Evolutionary conservation across 2,329 filamentous ascomycete genomes (phyloP), one percentile per base, ranked within the genome.

Genomic region (Fusarium longipes): DNA sequence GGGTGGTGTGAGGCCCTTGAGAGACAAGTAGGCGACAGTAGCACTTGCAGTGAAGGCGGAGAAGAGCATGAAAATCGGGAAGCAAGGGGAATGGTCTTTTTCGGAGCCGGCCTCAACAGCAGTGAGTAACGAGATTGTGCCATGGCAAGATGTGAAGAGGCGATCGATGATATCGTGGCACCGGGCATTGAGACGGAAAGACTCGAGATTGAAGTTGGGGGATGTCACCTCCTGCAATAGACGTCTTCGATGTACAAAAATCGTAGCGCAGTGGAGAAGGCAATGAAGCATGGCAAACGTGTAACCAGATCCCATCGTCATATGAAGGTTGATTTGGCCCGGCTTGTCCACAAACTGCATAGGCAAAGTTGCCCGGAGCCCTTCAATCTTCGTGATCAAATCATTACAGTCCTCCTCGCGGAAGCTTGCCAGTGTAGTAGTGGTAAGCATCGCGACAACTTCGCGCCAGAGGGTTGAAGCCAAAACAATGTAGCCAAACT

Each of bases 41-140:
- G 86, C 86, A 63, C 86, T 86, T 3, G 86, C 85, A 0, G 86
- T 88, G 64, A 89, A 89, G 49, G 86, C 84, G 0, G 86, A 85
- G 74, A 89, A 89, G 14, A 88, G 79, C 86, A 89, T 88, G 63
- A 87, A 87, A 54, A 89, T 86, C 35, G 86, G 86, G 76, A 88
- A 87, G 75, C 84, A 87, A n/a, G 85, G 79, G n/a, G 84, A 80
- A 24, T 81, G 79, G 53, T 88, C 85, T 77, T 88, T 88, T 51
- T 88, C 86, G 2, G 82, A 79, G 11, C 85, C 85, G 12, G 80
- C 76, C 75, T 88, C 86, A 4, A 89, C 82, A 3, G 86, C 83
- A 6, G 82, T 79, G 20, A 88, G 78, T 54, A 87, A 82, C 8
- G 83, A 82, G 47, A 87, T 84, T 61, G 87, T 86, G 74, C 82